Evolutionary conservation across 1,284 basidiomycete species (phyloP), one percentile per base, ranked within the genome.

Genomic region (Grifola frondosa): DNA sequence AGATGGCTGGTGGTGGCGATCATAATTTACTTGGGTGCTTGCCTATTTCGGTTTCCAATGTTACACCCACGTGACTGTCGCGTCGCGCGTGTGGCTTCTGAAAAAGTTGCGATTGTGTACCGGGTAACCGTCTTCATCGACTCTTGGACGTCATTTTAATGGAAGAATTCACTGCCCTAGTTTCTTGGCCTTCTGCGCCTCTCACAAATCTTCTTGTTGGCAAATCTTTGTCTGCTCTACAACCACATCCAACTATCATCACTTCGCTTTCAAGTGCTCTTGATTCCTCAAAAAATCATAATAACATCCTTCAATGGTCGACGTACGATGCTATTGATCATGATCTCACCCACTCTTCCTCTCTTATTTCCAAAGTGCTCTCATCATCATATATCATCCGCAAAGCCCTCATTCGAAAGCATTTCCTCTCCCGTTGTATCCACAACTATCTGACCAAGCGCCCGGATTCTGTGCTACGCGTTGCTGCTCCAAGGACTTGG

Each of bases 381-480:
- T 81, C 91, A 1, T 95, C 89, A 7, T 88, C 86, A 33, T 97
- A 96, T 61, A 84, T 84, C 12, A 94, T 97, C 61, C 81, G 94
- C 40, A 96, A 97, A 63, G 87, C 88, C 20, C 76, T 99, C 32
- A 99, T 98, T 53, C 80, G 97, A 44, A 99, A 99, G 64, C 94
- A 98, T 61, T 94, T 88, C 63, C 76, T 99, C 3, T 86, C 94
- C 19, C 78, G 81, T 26, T 85, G 83, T 33, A 77, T 96, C 15
- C 78, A 78, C 16, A 77, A 81, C 25, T 92, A 91, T 64, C 60
- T 85, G 40, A 80, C 75, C 33, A 97, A 97, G 66, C 74, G 82
- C 48, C 74, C 81, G 0, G 53, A 69, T 6, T 84, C 83, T 30
- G 37, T 69, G 13, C 71, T 93, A 22, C 65, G 60, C 30, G 59